Evolutionary conservation across 2,329 filamentous ascomycete genomes (phyloP).

Genomic region (Botrytis elliptica): DNA sequence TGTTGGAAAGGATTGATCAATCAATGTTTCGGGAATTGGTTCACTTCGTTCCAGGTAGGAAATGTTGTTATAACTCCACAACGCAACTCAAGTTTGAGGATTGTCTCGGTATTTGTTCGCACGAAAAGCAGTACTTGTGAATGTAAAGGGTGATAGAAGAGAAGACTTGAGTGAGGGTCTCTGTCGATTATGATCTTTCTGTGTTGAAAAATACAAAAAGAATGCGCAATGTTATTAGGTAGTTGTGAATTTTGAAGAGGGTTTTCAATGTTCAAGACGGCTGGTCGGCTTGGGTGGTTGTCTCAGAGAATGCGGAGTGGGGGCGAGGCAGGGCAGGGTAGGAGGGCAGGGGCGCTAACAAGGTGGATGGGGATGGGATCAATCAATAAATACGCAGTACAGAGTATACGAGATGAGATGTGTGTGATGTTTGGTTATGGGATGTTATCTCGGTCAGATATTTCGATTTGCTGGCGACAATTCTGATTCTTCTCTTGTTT

Average conservation of each 20-base stretch:
- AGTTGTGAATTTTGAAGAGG: not conserved
- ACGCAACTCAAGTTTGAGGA: constrained; percentile 14
- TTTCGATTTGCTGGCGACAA: not conserved
- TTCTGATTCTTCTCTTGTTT: not conserved
- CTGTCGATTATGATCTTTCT: not conserved
- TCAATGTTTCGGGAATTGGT: constrained; percentile 19
- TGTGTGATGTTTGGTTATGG: not conserved
- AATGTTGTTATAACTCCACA: constrained; percentile 7
- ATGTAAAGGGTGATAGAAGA: not conserved
- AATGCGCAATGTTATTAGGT: not conserved
- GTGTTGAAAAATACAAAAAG: not conserved
- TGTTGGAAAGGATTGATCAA: not conserved
- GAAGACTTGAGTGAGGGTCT: not conserved
- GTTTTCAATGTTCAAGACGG: constrained; percentile 4
- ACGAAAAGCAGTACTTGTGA: not conserved
- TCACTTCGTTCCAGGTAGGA: not conserved
- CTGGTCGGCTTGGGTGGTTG: constrained; percentile 3
- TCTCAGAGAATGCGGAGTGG: constrained; percentile 22
- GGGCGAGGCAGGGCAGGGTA: not conserved
- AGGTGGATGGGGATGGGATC: not conserved
- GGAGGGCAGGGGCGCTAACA: constrained; percentile 7
- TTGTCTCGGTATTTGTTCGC: not conserved
- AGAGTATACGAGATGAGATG: not conserved
- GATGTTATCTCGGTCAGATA: not conserved
- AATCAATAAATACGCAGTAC: not conserved